Percentiles rank a stretch among this genome's conserved stretches.
Conservation (phyloP, 2,329 filamentous ascomycete genomes). For the Cordyceps militaris region DNA sequence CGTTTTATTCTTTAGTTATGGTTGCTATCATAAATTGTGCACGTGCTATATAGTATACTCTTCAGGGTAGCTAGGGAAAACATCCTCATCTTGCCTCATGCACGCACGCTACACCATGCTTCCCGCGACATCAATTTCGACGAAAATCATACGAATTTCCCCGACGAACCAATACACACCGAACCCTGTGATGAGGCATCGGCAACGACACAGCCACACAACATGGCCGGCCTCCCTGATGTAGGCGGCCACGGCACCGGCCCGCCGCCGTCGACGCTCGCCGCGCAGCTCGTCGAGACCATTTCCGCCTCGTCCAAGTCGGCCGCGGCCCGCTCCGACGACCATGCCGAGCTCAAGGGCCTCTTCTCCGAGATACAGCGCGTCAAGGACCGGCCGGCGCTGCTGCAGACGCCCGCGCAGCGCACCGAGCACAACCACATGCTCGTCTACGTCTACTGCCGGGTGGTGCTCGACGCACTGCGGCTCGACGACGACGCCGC, state of each 20-base stretch:
- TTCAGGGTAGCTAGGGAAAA: no score
- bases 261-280: conserved; percentile 71
- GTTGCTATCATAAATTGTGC: no score
- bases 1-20: no score
- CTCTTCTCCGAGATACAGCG: conserved; percentile 53
- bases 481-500: conserved; percentile 64
- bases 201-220: neutral
- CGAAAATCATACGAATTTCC: neutral
- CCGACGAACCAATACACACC: neutral
- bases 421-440: conserved; percentile 74
- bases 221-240: conserved; percentile 9
- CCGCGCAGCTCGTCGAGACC: conserved; percentile 79
- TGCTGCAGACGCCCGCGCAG: conserved; percentile 56
- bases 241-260: neutral
- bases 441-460: conserved; percentile 75
- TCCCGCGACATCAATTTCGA: neutral
- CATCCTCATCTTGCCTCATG: neutral
- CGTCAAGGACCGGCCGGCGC: conserved; percentile 42
- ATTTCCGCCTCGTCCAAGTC: conserved; percentile 56
- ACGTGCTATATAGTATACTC: no score
- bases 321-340: conserved; percentile 55
- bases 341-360: conserved; percentile 67
- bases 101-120: no score
- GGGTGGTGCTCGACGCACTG: conserved; percentile 67
- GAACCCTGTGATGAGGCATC: neutral